These are phyloP conservation scores for Aspergillus fijiensis DNA, from an alignment of 2,329 filamentous ascomycete species.

Conservation along the genomic window DNA sequence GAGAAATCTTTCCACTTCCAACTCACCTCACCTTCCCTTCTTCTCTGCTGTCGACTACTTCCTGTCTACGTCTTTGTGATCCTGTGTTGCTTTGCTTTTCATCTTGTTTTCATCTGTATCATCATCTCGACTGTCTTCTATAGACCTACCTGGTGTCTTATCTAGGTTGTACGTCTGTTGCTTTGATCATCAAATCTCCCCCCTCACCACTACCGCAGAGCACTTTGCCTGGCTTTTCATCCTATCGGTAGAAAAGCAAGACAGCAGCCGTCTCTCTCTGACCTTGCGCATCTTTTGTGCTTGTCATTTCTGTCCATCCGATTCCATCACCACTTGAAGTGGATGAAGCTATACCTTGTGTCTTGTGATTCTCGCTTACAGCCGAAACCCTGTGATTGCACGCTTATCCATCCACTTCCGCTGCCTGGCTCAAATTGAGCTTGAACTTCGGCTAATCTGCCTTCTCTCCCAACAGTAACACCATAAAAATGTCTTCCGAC, in stretches of 20 bases:
- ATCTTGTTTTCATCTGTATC: constrained; percentile 10
- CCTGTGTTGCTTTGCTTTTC: constrained; percentile 9
- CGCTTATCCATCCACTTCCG: not conserved
- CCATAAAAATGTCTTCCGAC: constrained; percentile 73
- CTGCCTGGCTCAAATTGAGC: not conserved
- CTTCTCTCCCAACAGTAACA: constrained; percentile 31
- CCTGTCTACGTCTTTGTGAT: constrained; percentile 15
- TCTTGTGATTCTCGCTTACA: constrained; percentile 1
- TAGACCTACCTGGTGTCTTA: constrained; percentile 7
- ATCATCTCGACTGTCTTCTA: not conserved
- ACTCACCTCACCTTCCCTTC: not conserved
- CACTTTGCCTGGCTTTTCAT: not conserved
- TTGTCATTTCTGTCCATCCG: not conserved
- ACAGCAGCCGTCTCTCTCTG: not conserved
- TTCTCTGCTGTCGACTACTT: constrained; percentile 9
- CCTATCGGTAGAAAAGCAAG: not conserved
- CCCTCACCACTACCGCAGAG: not conserved
- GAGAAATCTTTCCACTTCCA: not conserved
- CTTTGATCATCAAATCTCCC: not conserved
- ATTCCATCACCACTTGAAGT: not conserved
- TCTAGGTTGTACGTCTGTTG: constrained; percentile 16
- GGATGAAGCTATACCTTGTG: not conserved
- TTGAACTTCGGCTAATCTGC: constrained; percentile 10
- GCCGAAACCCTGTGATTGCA: not conserved
- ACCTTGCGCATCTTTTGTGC: not conserved